Evolutionary conservation across 306 rosid genomes (phyloP), one percentile per base, ranked within the genome.

Genomic region (Crataegus laevigata): DNA sequence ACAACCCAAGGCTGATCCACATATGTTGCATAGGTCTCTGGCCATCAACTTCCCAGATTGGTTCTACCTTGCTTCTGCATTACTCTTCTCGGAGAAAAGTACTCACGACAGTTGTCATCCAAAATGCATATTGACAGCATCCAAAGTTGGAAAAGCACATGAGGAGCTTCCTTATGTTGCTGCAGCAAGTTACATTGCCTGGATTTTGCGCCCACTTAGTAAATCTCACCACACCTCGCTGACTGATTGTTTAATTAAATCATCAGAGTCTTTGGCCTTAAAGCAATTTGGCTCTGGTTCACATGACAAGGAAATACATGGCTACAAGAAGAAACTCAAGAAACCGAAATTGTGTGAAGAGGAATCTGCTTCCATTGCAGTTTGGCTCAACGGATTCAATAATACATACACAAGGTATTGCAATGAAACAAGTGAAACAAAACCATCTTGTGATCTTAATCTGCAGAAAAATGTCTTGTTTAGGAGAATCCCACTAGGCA

Each of bases 21-120:
- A 71, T 18, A 66, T 62, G 69, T 78, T 82, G 45, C 73, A 47
- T 82, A 84, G 88, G 85, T 79, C 78, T 52, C 69, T 78, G 55
- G 87, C 84, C 68, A 84, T 84, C 77, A 77, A 65, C 82, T 84
- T 84, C 68, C 87, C 84, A 4, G 68, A 69, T 50, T 84, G 88
- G 88, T 81, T 78, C 54, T 78, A 66, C 63, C 78, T 70, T 66
- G 88, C 88, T 62, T 84, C 85, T 71, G 40, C 69, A 25, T 43
- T 84, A 65, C 87, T 84, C 40, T 81, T 81, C 76, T 66, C 72
- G 0, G 77, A 43, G 69, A 58, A 68, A n/a, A 66, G 62, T n/a
- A 19, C 76, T 36, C 75, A 57, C 18, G 58, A 69, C 13, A 61
- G 25, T 21, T 71, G 79, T 43, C 76, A 69, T 52, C n/a, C 42